These are phyloP conservation scores for Spergularia marina DNA, from an alignment of 148 eudicot genomes.

Conservation along the genomic window DNA sequence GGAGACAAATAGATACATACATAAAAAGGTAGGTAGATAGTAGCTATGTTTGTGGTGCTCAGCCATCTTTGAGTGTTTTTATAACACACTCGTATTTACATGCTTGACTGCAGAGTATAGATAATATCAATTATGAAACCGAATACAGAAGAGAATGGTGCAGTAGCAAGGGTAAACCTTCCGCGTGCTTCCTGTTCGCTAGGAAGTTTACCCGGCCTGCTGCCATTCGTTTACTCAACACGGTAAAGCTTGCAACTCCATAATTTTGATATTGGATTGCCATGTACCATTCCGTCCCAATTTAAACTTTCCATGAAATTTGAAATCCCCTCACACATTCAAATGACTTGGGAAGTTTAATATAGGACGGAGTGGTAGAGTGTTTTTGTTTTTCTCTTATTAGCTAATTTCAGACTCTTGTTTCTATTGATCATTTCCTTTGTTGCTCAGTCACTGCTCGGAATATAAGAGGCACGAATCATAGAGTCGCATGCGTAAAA, in stretches of 20 bases:
- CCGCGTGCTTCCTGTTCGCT: conserved; percentile 87
- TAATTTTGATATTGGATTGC: not conserved
- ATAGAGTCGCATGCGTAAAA: too few species aligned
- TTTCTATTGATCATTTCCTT: too few species aligned
- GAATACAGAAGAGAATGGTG: conserved; percentile 93
- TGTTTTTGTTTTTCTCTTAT: too few species aligned
- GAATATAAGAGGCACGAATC: too few species aligned
- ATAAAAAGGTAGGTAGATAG: not conserved
- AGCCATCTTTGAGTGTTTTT: not conserved
- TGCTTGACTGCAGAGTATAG: conserved; percentile 52
- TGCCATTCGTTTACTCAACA: conserved; percentile 68
- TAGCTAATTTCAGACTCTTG: too few species aligned
- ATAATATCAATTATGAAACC: conserved; percentile 77
- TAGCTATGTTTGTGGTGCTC: not conserved
- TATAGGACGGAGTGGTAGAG: too few species aligned
- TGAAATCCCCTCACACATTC: too few species aligned
- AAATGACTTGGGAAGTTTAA: too few species aligned
- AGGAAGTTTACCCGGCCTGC: conserved; percentile 91
- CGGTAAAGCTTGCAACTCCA: conserved; percentile 33
- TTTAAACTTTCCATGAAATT: too few species aligned
- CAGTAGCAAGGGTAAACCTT: conserved; percentile 77
- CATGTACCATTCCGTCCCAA: too few species aligned
- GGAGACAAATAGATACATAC: not conserved
- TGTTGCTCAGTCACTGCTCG: too few species aligned
- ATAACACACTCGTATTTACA: not conserved